Percentiles rank a stretch among this genome's conserved stretches.
phyloP scores from a whole-genome alignment of 2,329 filamentous ascomycete genomes.

The Microsporum ferrugineum region DNA sequence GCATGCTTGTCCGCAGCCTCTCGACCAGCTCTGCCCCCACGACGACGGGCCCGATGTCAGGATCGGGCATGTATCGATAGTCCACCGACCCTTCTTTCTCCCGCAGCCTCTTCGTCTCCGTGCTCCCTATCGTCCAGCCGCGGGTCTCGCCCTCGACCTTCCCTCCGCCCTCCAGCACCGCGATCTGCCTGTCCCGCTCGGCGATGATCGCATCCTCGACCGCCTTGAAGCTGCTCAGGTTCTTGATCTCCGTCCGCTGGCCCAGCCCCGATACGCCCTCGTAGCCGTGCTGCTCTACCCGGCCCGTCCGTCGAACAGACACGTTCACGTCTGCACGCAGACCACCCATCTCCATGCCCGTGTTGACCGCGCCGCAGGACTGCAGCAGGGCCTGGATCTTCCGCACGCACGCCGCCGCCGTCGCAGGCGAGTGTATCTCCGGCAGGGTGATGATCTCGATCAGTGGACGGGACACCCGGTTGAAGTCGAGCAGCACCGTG shows the following conservation, averaged over 20 bases:
- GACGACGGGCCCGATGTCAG: conserved; percentile 70
- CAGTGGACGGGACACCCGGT: conserved; percentile 78
- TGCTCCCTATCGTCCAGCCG: conserved; percentile 79
- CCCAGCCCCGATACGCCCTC: conserved; percentile 55
- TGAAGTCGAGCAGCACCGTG: conserved; percentile 78
- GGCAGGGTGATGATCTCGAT: conserved; percentile 93
- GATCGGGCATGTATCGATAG: conserved; percentile 97
- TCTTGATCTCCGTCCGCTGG: conserved; percentile 93
- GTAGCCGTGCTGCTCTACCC: conserved; percentile 38
- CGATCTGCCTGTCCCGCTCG: conserved; percentile 80
- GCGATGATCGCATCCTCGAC: conserved; percentile 90
- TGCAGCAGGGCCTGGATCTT: conserved; percentile 76
- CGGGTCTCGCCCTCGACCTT: conserved; percentile 73
- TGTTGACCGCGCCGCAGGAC: conserved; percentile 71
- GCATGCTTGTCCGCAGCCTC: conserved; percentile 52
- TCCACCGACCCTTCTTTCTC: conserved; percentile 96
- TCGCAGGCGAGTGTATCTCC: conserved; percentile 73
- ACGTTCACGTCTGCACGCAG: conserved; percentile 92
- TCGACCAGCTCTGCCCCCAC: conserved; percentile 60
- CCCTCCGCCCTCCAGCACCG: conserved; percentile 63
- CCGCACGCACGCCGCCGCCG: conserved; percentile 75
- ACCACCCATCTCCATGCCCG: conserved; percentile 87
- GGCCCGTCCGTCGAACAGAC: conserved; percentile 56
- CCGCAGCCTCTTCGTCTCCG: conserved; percentile 66
- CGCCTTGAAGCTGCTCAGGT: conserved; percentile 85